Conservation (phyloP, 2,329 filamentous ascomycete species). For the Verticillium albo-atrum region DNA sequence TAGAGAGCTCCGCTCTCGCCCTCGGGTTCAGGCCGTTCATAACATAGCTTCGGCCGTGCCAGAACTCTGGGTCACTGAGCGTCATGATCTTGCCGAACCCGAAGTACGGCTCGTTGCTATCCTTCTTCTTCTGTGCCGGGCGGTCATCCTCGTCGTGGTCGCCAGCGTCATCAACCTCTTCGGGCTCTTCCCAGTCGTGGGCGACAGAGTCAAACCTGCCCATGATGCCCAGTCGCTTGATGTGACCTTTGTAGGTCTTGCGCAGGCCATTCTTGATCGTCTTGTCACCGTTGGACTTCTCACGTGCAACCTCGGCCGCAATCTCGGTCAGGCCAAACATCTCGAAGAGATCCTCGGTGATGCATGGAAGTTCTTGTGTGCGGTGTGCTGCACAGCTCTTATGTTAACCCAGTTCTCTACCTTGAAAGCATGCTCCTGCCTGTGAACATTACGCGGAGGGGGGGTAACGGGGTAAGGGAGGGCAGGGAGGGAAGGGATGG, state of each 20-base stretch:
- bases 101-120: conserved; percentile 45
- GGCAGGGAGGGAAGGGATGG: not conserved
- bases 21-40: conserved; percentile 44
- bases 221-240: conserved; percentile 58
- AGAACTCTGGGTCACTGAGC: conserved; percentile 34
- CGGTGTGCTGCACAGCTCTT: conserved; percentile 41
- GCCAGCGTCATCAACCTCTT: conserved; percentile 23
- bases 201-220: conserved; percentile 56
- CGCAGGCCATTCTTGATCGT: conserved; percentile 48
- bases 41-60: conserved; percentile 37
- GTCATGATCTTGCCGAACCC: conserved; percentile 49
- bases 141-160: conserved; percentile 46
- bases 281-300: conserved; percentile 62
- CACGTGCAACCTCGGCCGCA: conserved; percentile 58
- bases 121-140: conserved; percentile 53
- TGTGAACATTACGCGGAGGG: conserved; percentile 4
- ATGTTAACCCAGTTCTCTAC: conserved; percentile 38
- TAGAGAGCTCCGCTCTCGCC: conserved; percentile 37
- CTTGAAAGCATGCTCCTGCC: conserved; percentile 15
- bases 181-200: conserved; percentile 37
- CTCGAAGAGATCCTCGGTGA: conserved; percentile 55
- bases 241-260: conserved; percentile 65
- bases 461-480: not conserved
- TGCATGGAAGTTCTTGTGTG: conserved; percentile 37
- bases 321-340: conserved; percentile 52